Base-by-base conservation (phyloP, 345 rosid genomes). In the Pistacia atlantica region DNA sequence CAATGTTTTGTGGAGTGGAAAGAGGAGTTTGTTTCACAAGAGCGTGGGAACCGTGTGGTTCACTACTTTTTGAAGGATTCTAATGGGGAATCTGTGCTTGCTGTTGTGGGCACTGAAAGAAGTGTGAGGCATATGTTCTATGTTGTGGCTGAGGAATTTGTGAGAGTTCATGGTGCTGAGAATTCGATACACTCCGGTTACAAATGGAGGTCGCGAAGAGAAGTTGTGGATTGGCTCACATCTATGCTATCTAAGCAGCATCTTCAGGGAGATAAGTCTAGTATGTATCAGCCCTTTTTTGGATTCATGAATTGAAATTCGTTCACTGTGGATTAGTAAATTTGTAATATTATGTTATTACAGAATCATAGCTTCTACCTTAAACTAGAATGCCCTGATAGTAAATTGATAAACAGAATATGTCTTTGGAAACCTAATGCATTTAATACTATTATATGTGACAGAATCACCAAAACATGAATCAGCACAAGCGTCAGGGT, bases 81-180 rank as follows among this genome's bases (percentile, higher is more conserved):
- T 67, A 72, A 85, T 11, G 99, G 98, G 70, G 93, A 92, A 75
- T 92, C 91, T 18, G 67, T 91, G 65, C 85, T 92, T 79, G 93
- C 98, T 37, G 92, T 96, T 78, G 85, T 96, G 68, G 99, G 98
- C 45, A 96, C 97, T 67, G 99, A 96, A 92, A 92, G 98, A 83
- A 96, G 98, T 84, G 97, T 93, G 75, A 90, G 98, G 82, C 99
- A 96, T 85, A 93, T 96, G 99, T 92, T 91, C 83, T 96, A 96
- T 79, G 93, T 90, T 79, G 97, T 92, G 18, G 90, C 97, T 20
- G 97, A 92, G 61, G 99, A 96, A 73, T 96, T 96, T 83, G 95
- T 96, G 84, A 80, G 74, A 75, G 82, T 85, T 73, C 81, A 90
- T 84, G 98, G 97, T 63, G 79, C 89, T 31, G 85, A 91, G 83